These are phyloP conservation scores for Podosphaera fusca DNA, from an alignment of 2,329 filamentous ascomycete species.

Conservation along the genomic window DNA sequence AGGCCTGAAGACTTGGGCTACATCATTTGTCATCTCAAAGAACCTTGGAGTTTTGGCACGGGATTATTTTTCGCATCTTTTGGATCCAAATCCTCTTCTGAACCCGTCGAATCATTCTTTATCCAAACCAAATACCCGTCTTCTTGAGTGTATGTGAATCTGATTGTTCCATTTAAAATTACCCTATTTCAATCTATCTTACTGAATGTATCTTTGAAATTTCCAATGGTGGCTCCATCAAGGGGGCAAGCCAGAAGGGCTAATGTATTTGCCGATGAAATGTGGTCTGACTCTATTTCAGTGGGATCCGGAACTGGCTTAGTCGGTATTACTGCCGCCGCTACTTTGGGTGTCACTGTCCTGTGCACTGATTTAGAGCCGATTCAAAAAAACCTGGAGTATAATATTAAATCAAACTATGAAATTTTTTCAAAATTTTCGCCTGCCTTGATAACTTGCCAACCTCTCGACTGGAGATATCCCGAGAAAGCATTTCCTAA, in stretches of 20 bases:
- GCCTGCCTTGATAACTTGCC: constrained; percentile 35
- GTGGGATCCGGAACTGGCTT: constrained; percentile 55
- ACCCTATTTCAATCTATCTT: background rate
- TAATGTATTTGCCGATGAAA: no score
- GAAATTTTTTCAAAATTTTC: constrained; percentile 26
- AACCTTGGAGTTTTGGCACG: constrained; percentile 29
- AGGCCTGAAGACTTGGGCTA: constrained; percentile 89
- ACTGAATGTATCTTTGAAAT: no score
- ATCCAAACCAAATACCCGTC: constrained; percentile 3
- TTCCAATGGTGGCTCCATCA: no score
- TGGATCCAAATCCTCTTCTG: background rate
- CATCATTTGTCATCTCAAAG: constrained; percentile 63
- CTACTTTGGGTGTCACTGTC: constrained; percentile 41
- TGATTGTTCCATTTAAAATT: background rate
- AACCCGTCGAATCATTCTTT: background rate
- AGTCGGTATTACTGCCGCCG: constrained; percentile 67
- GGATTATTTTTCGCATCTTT: constrained; percentile 4
- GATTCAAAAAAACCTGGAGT: constrained; percentile 63
- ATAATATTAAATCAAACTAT: constrained; percentile 47
- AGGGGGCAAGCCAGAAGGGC: no score
- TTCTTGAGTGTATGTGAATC: constrained; percentile 31
- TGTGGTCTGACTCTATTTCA: background rate
- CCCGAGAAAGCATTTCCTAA: constrained; percentile 18
- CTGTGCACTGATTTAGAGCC: constrained; percentile 60
- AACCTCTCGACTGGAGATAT: constrained; percentile 32